Percentiles rank a stretch among this genome's conserved stretches.
Evolutionary conservation across 805 yeast genomes (phyloP).

Genomic region (Yamadazyma nakazawae): DNA sequence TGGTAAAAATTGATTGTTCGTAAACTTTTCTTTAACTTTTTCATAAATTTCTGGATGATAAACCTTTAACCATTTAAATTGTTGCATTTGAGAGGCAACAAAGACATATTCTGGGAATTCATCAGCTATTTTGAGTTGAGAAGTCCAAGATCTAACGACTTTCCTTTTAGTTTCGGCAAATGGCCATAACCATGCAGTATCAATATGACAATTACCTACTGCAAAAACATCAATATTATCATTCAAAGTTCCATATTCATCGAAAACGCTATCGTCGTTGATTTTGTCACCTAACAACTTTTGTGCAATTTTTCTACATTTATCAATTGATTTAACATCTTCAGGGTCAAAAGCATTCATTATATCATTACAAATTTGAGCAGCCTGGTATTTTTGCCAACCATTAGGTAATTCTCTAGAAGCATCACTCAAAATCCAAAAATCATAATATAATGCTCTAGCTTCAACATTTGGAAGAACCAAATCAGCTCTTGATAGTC

Average conservation of each 20-base stretch:
- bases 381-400: slow-evolving; percentile 76
- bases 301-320: slow-evolving; percentile 65
- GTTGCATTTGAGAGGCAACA: slow-evolving; percentile 96
- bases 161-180: slow-evolving; percentile 93
- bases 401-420: slow-evolving; percentile 79
- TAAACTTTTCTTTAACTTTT: slow-evolving; percentile 61
- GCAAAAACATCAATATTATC: slow-evolving; percentile 67
- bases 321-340: slow-evolving; percentile 52
- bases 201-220: slow-evolving; percentile 94
- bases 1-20: slow-evolving; percentile 75
- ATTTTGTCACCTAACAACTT: slow-evolving; percentile 61
- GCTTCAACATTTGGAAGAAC: slow-evolving; percentile 81
- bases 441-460: slow-evolving; percentile 72
- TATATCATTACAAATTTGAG: slow-evolving; percentile 73
- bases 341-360: slow-evolving; percentile 79
- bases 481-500: slow-evolving; percentile 67
- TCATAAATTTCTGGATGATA: slow-evolving; percentile 82
- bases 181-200: slow-evolving; percentile 99
- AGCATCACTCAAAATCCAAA: slow-evolving; percentile 86
- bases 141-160: slow-evolving; percentile 91
- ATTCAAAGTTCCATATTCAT: slow-evolving; percentile 15
- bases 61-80: slow-evolving; percentile 83
- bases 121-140: slow-evolving; percentile 81
- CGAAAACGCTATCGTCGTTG: slow-evolving; percentile 63
- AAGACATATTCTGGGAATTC: slow-evolving; percentile 89